Evolutionary conservation across 768 basidiomycete species (phyloP).

Genomic region (Boletus pseudopeckii): DNA sequence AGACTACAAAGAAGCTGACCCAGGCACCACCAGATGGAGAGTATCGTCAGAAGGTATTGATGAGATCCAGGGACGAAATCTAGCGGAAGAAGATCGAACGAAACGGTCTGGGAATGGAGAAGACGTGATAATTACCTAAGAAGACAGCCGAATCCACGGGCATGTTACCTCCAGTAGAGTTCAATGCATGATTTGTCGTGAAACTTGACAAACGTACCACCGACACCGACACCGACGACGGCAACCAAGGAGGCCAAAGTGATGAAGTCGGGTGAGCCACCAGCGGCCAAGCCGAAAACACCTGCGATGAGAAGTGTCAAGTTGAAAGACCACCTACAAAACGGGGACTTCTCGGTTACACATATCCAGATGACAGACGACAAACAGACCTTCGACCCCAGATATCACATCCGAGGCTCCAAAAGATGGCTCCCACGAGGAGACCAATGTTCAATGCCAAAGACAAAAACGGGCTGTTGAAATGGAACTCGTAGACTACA

Average conservation of each 20-base stretch:
- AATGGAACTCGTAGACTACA: slow-evolving; percentile 46
- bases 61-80: slow-evolving; percentile 53
- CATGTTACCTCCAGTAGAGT: slow-evolving; percentile 40
- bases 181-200: neutral
- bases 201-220: slow-evolving; percentile 31
- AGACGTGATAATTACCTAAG: slow-evolving; percentile 33
- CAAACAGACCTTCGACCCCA: slow-evolving; percentile 44
- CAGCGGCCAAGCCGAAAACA: slow-evolving; percentile 51
- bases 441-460: slow-evolving; percentile 53
- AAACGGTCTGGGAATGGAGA: neutral
- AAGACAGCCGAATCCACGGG: slow-evolving; percentile 55
- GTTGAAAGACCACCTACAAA: slow-evolving; percentile 48
- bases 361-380: neutral
- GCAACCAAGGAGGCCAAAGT: slow-evolving; percentile 47
- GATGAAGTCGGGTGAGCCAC: slow-evolving; percentile 44
- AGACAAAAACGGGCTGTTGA: slow-evolving; percentile 45
- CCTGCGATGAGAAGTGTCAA: slow-evolving; percentile 52
- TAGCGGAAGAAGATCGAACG: slow-evolving; percentile 19
- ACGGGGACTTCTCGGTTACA: neutral
- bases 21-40: slow-evolving; percentile 59
- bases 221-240: slow-evolving; percentile 45
- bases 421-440: slow-evolving; percentile 47
- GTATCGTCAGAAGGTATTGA: slow-evolving; percentile 55
- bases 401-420: slow-evolving; percentile 48
- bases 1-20: slow-evolving; percentile 52